Base-by-base conservation (phyloP, 441 rosid genomes). In the Raphanus hybrid region DNA sequence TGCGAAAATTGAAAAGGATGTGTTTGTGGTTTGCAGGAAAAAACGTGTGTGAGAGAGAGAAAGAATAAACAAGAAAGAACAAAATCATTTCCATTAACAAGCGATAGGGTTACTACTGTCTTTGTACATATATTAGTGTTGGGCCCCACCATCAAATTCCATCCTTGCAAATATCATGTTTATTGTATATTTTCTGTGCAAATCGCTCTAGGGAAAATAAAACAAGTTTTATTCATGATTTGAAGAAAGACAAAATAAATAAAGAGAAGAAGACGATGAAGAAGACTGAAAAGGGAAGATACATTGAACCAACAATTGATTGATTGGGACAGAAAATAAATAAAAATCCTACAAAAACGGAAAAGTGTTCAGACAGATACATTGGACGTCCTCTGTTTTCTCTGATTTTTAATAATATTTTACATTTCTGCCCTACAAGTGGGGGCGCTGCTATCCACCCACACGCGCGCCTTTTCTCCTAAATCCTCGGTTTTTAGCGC, bases 311-410 rank as follows among this genome's bases (percentile, higher is more conserved):
- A 59, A 59, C 67, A 64, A 7, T 18, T 37, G 15, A 73, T 20
- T 20, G 76, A 73, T 73, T n/a, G 54, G 6, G 70, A 64, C 54
- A 27, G 63, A 18, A 48, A 67, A 58, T 57, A 37, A 63, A 48
- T 43, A 71, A 15, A 48, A 74, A 57, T 74, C 72, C 66, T 41
- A 67, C n/a, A 45, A 74, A 75, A 59, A 75, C 60, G 67, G 72
- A 58, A 75, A 75, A 59, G 50, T 29, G 52, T 34, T 59, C 50
- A 32, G 74, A 48, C 78, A 75, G 73, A 75, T 75, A 67, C 78
- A 60, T 12, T 75, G 78, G 73, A 75, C 50, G 20, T 29, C 34
- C 58, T 11, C 41, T 18, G 10, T 73, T 52, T 63, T 32, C 14
- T 48, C 6, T 32, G 16, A 63, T 9, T 14, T 72, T 71, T 45